These are phyloP conservation scores for Lecanicillium sp. DNA, from an alignment of 2,329 filamentous ascomycete species.

Conservation along the genomic window DNA sequence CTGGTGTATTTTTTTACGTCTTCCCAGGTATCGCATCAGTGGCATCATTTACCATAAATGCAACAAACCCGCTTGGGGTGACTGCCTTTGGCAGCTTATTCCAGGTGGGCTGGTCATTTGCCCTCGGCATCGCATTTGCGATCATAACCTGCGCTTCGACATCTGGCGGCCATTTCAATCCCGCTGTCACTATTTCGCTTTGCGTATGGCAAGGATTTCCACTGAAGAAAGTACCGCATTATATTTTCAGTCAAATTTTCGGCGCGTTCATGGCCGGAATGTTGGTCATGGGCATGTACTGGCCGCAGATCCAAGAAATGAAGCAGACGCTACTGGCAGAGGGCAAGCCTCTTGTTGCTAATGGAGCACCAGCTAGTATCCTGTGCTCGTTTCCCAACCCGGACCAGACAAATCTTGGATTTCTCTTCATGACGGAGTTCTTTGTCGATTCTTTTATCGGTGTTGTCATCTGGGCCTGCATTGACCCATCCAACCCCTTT, in stretches of 20 bases:
- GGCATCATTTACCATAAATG: slow-evolving; percentile 41
- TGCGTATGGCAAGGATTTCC: slow-evolving; percentile 50
- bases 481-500: slow-evolving; percentile 53
- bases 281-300: slow-evolving; percentile 48
- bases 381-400: slow-evolving; percentile 45
- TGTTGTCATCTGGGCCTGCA: slow-evolving; percentile 48
- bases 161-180: slow-evolving; percentile 49
- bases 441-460: slow-evolving; percentile 50
- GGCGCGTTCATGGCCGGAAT: slow-evolving; percentile 48
- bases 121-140: slow-evolving; percentile 49
- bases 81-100: slow-evolving; percentile 38
- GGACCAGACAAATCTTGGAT: slow-evolving; percentile 45
- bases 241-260: slow-evolving; percentile 49
- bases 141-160: slow-evolving; percentile 48
- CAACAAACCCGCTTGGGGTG: slow-evolving; percentile 24
- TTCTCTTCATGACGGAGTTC: slow-evolving; percentile 51
- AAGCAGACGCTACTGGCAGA: slow-evolving; percentile 27
- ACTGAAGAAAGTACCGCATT: slow-evolving; percentile 48
- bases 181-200: slow-evolving; percentile 38
- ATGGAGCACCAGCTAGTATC: slow-evolving; percentile 44
- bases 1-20: slow-evolving; percentile 50
- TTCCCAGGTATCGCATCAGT: slow-evolving; percentile 46
- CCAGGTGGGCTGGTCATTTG: slow-evolving; percentile 48
- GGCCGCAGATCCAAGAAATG: slow-evolving; percentile 33
- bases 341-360: slow-evolving; percentile 22